Evolutionary conservation across 306 rosid species (phyloP), one percentile per base, ranked within the genome.

Genomic region (Arachis stenosperma): DNA sequence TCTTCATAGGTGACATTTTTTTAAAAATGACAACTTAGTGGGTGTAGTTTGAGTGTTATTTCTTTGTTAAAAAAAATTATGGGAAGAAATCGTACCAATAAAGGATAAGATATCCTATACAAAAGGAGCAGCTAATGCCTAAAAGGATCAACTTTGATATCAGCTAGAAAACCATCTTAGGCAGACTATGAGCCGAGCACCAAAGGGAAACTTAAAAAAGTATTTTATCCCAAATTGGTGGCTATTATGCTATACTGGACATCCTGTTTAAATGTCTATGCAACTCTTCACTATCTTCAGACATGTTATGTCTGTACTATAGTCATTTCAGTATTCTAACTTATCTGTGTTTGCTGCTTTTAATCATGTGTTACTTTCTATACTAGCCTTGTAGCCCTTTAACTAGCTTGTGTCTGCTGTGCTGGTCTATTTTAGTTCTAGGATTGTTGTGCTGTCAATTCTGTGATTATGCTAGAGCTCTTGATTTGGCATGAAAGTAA

Each of bases 241-340:
- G 37, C 37, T 33, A 2, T 33, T 33, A 22, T 33, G 37, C 37
- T 33, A 33, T 46, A 63, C 52, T 52, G 70, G 47, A 64, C 46
- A 30, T 78, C 10, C 33, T 61, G n/a, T 52, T 56, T 47, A 62
- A 36, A 42, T 15, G 11, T 73, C 69, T 29, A 53, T 36, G 9
- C 12, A 54, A 17, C 44, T 69, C 60, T 55, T 70, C 11, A 22
- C 39, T 43, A n/a, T 59, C 30, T 61, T 65, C 54, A 7, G 44
- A 53, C 43, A 46, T 46, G 27, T 72, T 60, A 41, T 14, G 55
- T 57, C 41, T 65, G 47, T 37, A 67, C 69, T 61, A 15, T 50
- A 53, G 33, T 62, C 65, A 77, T 82, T 68, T 70, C 6, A 15
- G 61, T 61, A 52, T 68, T 73, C 39, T 61, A 13, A 22, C 6